A percentile compares a stretch with the other conserved stretches of the same genome.
These are phyloP conservation scores for Melaleuca quinquenervia DNA, from an alignment of 345 rosid genomes.

Conservation along the genomic window DNA sequence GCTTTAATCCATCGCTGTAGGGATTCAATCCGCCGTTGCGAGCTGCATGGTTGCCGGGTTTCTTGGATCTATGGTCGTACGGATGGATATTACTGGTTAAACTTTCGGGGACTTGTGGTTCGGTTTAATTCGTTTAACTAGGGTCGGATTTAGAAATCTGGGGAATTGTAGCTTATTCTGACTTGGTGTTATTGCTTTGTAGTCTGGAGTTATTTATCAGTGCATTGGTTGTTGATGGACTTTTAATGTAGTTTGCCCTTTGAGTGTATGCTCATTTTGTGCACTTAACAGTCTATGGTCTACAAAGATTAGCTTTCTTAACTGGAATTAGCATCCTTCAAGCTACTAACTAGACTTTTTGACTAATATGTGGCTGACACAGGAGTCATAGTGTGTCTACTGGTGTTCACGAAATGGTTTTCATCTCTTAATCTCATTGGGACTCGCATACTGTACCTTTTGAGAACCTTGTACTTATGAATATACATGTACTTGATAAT, in stretches of 20 bases:
- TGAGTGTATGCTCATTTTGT: background rate
- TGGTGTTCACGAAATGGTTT: background rate
- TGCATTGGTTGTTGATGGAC: background rate
- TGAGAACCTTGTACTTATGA: background rate
- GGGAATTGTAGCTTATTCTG: background rate
- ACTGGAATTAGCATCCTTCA: background rate
- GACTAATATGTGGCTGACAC: background rate
- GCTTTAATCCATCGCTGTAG: background rate
- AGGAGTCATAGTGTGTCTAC: background rate
- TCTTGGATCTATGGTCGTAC: background rate
- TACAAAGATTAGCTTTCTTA: background rate
- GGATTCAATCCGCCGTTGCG: background rate
- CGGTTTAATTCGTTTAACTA: background rate
- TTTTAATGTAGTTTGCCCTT: background rate
- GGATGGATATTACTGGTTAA: background rate
- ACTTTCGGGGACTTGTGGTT: background rate
- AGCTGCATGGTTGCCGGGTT: background rate
- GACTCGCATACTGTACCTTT: background rate
- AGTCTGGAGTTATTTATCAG: background rate
- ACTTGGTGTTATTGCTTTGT: background rate
- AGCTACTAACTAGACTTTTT: background rate
- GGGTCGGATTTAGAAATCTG: background rate
- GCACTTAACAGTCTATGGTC: background rate
- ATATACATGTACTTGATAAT: background rate
- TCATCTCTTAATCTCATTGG: background rate